These are phyloP conservation scores for Dovyalis caffra DNA, from an alignment of 345 rosid species.

Conservation along the genomic window DNA sequence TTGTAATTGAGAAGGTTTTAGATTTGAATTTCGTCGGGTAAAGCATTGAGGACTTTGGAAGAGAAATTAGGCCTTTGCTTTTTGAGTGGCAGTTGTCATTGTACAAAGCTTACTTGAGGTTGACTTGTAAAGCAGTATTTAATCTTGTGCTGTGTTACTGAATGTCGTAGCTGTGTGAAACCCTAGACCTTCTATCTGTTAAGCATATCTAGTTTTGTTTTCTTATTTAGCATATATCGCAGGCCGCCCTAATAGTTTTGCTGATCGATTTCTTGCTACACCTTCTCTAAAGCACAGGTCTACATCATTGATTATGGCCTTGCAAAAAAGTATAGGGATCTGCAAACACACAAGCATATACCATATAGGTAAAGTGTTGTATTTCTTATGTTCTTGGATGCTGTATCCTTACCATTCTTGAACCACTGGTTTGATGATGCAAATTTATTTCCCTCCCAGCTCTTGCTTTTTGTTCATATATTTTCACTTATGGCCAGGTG, in stretches of 20 bases:
- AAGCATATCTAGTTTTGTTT: background rate
- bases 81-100: background rate
- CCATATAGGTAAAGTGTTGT: slow-evolving; percentile 26
- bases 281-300: slow-evolving; percentile 14
- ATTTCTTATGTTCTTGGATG: background rate
- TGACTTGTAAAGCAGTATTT: background rate
- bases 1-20: background rate
- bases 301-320: slow-evolving; percentile 37
- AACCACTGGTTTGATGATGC: background rate
- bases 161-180: background rate
- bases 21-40: background rate
- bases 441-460: background rate
- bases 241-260: background rate
- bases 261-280: background rate
- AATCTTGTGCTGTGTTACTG: background rate
- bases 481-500: background rate
- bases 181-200: background rate
- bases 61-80: background rate
- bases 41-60: background rate
- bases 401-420: background rate
- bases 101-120: background rate
- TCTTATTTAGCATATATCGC: background rate
- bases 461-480: background rate
- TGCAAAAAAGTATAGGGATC: slow-evolving; percentile 36
- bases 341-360: slow-evolving; percentile 38